Percentiles rank a stretch among this genome's conserved stretches.
Evolutionary conservation across 23 red algal species (phyloP).

Genomic region (Gracilaria caudata): DNA sequence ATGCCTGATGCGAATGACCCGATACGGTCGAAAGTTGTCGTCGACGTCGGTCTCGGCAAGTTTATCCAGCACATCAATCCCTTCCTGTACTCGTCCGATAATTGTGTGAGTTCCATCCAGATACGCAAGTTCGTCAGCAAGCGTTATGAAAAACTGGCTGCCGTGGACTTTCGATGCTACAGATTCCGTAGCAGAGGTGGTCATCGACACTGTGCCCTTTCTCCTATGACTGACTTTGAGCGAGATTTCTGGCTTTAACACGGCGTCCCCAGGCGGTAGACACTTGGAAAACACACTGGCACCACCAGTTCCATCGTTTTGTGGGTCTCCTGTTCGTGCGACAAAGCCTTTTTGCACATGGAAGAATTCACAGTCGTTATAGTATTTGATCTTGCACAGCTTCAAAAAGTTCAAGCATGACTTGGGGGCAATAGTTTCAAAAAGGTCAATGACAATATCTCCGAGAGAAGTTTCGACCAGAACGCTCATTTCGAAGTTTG

Average conservation of each 20-base stretch:
- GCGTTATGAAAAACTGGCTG: slow-evolving; percentile 85
- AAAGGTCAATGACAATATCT: slow-evolving; percentile 87
- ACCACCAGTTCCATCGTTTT: slow-evolving; percentile 69
- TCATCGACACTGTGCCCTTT: slow-evolving; percentile 57
- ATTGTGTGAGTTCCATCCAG: slow-evolving; percentile 78
- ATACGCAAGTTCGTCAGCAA: slow-evolving; percentile 69
- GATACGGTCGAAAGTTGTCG: slow-evolving; percentile 54
- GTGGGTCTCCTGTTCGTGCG: slow-evolving; percentile 84
- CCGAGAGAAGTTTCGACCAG: slow-evolving; percentile 86
- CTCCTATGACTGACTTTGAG: slow-evolving; percentile 44
- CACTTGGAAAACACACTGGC: slow-evolving; percentile 53
- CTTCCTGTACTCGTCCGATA: slow-evolving; percentile 76
- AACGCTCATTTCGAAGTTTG: slow-evolving; percentile 73
- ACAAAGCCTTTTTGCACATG: slow-evolving; percentile 77
- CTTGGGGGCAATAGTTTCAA: slow-evolving; percentile 30
- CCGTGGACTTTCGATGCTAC: slow-evolving; percentile 26
- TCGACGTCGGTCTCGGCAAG: slow-evolving; percentile 59
- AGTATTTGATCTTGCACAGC: slow-evolving; percentile 83
- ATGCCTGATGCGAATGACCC: slow-evolving; percentile 75
- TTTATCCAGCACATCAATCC: slow-evolving; percentile 58
- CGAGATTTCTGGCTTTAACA: slow-evolving; percentile 47
- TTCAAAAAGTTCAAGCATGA: slow-evolving; percentile 77
- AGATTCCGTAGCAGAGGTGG: not conserved
- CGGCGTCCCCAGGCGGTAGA: slow-evolving; percentile 28
- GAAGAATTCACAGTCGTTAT: slow-evolving; percentile 85